Evolutionary conservation across 1,284 basidiomycete species (phyloP).

Genomic region (Moesziomyces aphidis): DNA sequence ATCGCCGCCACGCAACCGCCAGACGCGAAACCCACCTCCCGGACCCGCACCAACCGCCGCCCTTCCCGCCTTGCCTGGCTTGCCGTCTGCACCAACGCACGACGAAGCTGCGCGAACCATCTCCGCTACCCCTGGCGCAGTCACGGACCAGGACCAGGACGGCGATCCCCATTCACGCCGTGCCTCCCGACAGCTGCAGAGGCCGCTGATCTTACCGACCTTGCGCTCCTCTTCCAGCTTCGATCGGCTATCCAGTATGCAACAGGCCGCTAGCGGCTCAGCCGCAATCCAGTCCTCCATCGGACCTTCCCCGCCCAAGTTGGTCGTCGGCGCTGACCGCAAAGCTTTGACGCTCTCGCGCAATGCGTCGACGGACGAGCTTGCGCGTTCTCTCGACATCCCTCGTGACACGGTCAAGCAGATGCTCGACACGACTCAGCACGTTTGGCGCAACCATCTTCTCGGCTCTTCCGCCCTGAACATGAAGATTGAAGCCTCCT

Average conservation of each 20-base stretch:
- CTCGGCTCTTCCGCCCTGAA: constrained; percentile 11
- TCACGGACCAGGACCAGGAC: constrained; percentile 2
- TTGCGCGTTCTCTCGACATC: constrained; percentile 41
- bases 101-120: constrained; percentile 3
- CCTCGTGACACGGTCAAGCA: constrained; percentile 42
- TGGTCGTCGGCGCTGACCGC: constrained; percentile 1
- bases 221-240: constrained; percentile 22
- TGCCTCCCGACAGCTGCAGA: constrained; percentile 12
- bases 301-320: background rate
- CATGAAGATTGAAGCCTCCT: background rate
- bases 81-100: background rate
- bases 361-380: constrained; percentile 27
- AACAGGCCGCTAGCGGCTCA: constrained; percentile 1
- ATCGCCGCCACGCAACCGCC: constrained; percentile 6
- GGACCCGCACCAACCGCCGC: constrained; percentile 28
- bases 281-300: constrained; percentile 1
- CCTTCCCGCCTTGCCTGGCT: constrained; percentile 17
- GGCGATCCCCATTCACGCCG: background rate
- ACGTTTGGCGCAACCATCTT: constrained; percentile 39
- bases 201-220: constrained; percentile 31
- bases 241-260: constrained; percentile 17
- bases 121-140: constrained; percentile 1
- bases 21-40: constrained; percentile 28
- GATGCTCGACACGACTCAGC: constrained; percentile 46
- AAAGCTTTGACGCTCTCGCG: constrained; percentile 14